Evolutionary conservation across 345 rosid species (phyloP).

Genomic region (Syzygium oleosum): DNA sequence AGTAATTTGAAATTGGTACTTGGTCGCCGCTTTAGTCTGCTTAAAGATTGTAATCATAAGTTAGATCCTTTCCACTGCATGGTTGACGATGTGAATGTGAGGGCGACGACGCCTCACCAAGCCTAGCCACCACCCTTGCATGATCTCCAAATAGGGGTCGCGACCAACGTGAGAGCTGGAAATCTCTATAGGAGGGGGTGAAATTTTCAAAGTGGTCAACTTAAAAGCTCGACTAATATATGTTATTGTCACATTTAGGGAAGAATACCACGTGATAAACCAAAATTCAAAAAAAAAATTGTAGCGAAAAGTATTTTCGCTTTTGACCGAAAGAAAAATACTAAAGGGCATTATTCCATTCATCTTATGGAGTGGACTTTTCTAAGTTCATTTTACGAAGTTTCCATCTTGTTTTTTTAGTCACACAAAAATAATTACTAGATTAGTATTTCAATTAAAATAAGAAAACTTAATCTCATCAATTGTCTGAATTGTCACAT

Average conservation of each 20-base stretch:
- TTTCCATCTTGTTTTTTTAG: accelerated
- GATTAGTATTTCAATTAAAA: background rate
- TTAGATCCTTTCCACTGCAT: background rate
- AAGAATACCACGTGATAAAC: background rate
- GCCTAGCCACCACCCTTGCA: background rate
- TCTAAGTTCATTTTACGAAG: background rate
- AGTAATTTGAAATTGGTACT: background rate
- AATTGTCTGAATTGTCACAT: background rate
- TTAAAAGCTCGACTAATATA: background rate
- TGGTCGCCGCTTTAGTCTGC: background rate
- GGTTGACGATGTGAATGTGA: background rate
- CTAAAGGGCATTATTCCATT: accelerated
- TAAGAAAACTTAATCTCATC: background rate
- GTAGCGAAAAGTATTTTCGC: background rate
- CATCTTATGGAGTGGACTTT: background rate
- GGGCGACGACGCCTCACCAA: background rate
- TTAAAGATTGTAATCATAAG: background rate
- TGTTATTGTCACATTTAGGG: background rate
- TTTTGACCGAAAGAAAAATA: background rate
- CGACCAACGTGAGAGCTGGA: accelerated
- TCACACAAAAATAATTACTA: background rate
- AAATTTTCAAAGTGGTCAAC: background rate
- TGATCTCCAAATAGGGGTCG: background rate
- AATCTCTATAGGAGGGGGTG: background rate
- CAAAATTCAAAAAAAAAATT: background rate